Evolutionary conservation across 257 asterid genomes (phyloP).

Genomic region (Apocynum venetum): DNA sequence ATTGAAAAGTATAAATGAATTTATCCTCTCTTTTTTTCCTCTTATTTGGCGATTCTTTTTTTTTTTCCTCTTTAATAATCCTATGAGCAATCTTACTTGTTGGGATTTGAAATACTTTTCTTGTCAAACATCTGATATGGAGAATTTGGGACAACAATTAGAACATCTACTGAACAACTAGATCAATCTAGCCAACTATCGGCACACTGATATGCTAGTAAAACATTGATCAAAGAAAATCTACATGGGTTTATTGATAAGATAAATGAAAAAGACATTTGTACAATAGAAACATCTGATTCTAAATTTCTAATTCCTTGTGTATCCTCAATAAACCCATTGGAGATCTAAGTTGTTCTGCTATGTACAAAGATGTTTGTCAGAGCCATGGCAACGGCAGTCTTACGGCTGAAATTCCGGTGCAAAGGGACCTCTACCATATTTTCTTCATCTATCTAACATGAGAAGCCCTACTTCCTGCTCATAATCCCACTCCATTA

Average conservation of each 20-base stretch:
- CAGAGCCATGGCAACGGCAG: constrained; percentile 16
- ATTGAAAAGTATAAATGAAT: too few relatives aligned
- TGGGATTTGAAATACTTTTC: too few relatives aligned
- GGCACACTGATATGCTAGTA: not conserved
- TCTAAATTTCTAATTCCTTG: not conserved
- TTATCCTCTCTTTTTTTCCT: too few relatives aligned
- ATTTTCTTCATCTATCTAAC: constrained; percentile 2
- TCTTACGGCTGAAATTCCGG: constrained; percentile 20
- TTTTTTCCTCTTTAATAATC: too few relatives aligned
- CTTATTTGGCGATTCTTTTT: too few relatives aligned
- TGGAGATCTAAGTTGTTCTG: not conserved
- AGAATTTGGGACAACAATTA: too few relatives aligned
- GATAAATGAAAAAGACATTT: not conserved
- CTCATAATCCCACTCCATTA: constrained; percentile 19
- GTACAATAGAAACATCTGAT: not conserved
- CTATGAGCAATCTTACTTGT: too few relatives aligned
- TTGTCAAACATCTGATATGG: too few relatives aligned
- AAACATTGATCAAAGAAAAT: not conserved
- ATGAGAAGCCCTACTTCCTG: not conserved
- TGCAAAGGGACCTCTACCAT: constrained; percentile 7
- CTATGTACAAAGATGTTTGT: constrained; percentile 12
- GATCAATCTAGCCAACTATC: not conserved
- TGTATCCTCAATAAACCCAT: constrained; percentile 9
- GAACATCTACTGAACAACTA: too few relatives aligned
- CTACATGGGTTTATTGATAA: not conserved